Percentiles rank a stretch among this genome's conserved stretches.
Evolutionary conservation across 164 flowering plant species (phyloP).

Genomic region (Umbellularia californica): DNA sequence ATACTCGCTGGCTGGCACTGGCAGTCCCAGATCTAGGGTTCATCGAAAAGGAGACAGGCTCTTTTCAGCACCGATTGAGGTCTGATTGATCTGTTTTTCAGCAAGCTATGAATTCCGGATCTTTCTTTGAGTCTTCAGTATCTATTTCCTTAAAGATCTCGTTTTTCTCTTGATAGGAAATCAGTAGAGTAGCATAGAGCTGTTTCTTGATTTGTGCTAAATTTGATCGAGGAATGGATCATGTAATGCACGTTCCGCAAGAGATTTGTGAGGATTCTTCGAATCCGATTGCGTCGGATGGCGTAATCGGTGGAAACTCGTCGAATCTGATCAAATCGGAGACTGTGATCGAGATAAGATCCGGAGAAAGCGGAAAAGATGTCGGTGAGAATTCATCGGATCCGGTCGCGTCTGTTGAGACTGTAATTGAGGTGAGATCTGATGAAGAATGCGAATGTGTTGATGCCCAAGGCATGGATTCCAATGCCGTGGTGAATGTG

Average conservation of each 20-base stretch:
- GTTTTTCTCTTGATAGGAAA: too few species aligned
- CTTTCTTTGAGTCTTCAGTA: too few species aligned
- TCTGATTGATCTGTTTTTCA: too few species aligned
- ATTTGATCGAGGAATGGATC: constrained; percentile 6
- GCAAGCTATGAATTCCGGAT: too few species aligned
- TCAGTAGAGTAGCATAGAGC: too few species aligned
- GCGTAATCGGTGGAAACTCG: constrained; percentile 4
- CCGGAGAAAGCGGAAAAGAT: constrained; percentile 13
- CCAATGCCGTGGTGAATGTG: background rate
- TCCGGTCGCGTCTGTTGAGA: constrained; percentile 2
- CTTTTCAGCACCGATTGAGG: too few species aligned
- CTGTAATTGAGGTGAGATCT: constrained; percentile 8
- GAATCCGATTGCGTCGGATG: background rate
- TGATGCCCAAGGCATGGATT: background rate
- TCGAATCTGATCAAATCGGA: constrained; percentile 12
- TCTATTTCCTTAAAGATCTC: too few species aligned
- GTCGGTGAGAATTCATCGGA: constrained; percentile 3
- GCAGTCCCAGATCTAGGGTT: too few species aligned
- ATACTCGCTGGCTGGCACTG: too few species aligned
- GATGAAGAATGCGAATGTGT: background rate
- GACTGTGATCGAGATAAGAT: constrained; percentile 15
- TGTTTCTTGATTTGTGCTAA: too few species aligned
- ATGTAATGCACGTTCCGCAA: background rate
- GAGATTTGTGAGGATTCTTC: constrained; percentile 4
- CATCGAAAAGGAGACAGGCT: too few species aligned